These are phyloP conservation scores for Marasmius oreades DNA, from an alignment of 1,284 basidiomycete species.

Conservation along the genomic window DNA sequence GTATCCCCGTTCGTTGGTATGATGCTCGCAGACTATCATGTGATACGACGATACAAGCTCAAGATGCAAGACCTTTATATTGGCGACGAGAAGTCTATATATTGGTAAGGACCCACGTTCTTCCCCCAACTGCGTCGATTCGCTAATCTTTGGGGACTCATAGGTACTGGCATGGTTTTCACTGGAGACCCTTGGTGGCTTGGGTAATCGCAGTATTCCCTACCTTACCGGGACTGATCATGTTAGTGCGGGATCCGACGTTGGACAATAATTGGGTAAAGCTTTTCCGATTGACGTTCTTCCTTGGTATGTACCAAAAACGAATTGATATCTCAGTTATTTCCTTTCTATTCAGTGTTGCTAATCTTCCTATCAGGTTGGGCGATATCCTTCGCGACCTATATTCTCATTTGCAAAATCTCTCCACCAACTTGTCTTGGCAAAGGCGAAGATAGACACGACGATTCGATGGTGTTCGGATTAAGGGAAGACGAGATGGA, in stretches of 20 bases:
- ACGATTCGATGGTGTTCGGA: constrained; percentile 10
- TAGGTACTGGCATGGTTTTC: constrained; percentile 18
- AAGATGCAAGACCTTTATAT: constrained; percentile 17
- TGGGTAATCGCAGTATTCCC: constrained; percentile 19
- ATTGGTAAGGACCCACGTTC: constrained; percentile 12
- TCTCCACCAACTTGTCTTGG: constrained; percentile 17
- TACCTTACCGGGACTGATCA: constrained; percentile 19
- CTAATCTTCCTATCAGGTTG: constrained; percentile 5
- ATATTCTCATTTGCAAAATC: constrained; percentile 15
- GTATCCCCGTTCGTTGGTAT: constrained; percentile 18
- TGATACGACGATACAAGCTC: constrained; percentile 16
- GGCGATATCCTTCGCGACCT: constrained; percentile 14
- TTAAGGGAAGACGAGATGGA: not conserved
- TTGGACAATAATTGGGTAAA: constrained; percentile 17
- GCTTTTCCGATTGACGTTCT: constrained; percentile 18
- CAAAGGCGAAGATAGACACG: constrained; percentile 13
- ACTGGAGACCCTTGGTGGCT: constrained; percentile 17
- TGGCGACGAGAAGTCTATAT: constrained; percentile 15
- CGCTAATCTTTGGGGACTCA: not conserved
- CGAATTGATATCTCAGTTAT: not conserved
- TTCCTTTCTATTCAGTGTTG: not conserved
- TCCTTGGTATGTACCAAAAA: constrained; percentile 16
- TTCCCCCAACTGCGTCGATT: not conserved
- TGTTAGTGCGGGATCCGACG: constrained; percentile 11
- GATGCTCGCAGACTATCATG: constrained; percentile 19